A percentile compares a stretch with the other conserved stretches of the same genome.
Evolutionary conservation across 208 protist genomes (phyloP).

Genomic region (Porcisia hertigi): DNA sequence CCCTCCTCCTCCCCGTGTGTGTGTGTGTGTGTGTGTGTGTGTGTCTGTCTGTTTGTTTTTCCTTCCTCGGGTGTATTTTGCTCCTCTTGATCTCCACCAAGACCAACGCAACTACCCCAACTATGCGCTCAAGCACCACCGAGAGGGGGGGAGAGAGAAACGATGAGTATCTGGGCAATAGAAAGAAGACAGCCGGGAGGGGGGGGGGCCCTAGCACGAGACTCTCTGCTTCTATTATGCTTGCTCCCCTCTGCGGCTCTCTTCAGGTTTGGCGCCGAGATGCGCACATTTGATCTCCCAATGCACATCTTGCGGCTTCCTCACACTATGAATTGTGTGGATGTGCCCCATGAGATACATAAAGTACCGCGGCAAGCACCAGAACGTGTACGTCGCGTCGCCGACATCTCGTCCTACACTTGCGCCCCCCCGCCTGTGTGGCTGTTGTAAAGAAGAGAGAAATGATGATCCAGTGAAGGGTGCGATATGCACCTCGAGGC

Average conservation of each 20-base stretch:
- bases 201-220: not conserved
- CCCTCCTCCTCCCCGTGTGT: not conserved
- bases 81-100: not conserved
- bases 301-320: too few relatives aligned
- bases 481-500: slow-evolving; percentile 9
- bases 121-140: not conserved
- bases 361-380: too few relatives aligned
- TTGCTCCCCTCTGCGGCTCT: too few relatives aligned
- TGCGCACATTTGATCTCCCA: too few relatives aligned
- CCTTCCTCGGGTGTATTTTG: not conserved
- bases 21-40: not conserved
- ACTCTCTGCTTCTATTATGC: not conserved
- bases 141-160: not conserved
- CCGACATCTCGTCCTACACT: not conserved
- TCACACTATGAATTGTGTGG: too few relatives aligned
- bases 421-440: not conserved
- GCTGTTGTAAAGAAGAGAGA: slow-evolving; percentile 12
- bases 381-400: not conserved
- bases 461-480: slow-evolving; percentile 28
- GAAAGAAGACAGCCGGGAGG: not conserved
- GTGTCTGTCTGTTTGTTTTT: too few relatives aligned
- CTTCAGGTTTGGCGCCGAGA: too few relatives aligned
- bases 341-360: too few relatives aligned
- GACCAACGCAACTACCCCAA: not conserved
- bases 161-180: not conserved